Evolutionary conservation across 257 asterid genomes (phyloP), one percentile per base, ranked within the genome.

Genomic region (Solanum corneliomulleri): DNA sequence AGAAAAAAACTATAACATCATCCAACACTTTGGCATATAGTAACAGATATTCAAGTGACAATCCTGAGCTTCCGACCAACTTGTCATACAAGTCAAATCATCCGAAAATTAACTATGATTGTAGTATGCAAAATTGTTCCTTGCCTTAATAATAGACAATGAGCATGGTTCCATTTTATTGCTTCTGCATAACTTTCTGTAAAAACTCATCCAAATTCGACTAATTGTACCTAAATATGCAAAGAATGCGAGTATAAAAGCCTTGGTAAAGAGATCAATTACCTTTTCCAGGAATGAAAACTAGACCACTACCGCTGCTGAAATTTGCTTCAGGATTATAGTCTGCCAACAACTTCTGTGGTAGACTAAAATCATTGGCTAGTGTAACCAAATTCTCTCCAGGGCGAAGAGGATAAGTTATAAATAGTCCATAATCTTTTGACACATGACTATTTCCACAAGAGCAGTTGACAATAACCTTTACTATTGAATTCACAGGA

Each of bases 251-350:
- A 81, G 62, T 29, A 47, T 33, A 29, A 29, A 80, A 9, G 15
- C 85, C 29, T 80, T 25, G 6, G 5, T 47, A 47, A 42, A 76
- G 69, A 81, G 20, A 49, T 49, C 7, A 87, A 81, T 75, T 87
- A 94, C 98, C 98, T 93, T 83, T 92, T 68, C 92, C 95, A 0
- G 95, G 97, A 86, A 93, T 70, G 84, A 92, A 95, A 90, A 95
- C 91, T 86, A 95, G 87, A 82, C 94, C 96, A 89, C 85, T 90
- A 60, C 95, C 96, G 49, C 89, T 23, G 69, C 92, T 88, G 31
- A 94, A 93, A 91, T 95, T 86, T 68, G 90, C 93, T 82, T 92
- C 92, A 39, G 96, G 95, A 69, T 93, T 92, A 71, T 92, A 94
- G 87, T 81, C 95, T 82, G 88, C 92, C 91, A 95, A 35, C 93